phyloP scores from a whole-genome alignment of 2,329 filamentous ascomycete species.

The Fusarium mexicanum region DNA sequence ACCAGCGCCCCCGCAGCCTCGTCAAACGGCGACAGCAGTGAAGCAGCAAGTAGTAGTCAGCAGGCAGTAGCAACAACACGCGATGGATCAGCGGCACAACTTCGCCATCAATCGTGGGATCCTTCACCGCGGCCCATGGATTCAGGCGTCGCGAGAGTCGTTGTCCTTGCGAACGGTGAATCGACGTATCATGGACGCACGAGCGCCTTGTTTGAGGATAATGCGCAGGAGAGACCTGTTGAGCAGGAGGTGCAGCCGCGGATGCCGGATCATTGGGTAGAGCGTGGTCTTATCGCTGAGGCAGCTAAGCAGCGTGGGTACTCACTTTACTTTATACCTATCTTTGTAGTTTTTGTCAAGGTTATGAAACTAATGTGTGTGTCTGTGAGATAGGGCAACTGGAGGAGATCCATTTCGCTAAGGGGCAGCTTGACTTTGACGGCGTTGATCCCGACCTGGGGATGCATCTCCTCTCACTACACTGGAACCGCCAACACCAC shows the following conservation, averaged over 20 bases:
- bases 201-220: slow-evolving; percentile 57
- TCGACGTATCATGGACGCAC: slow-evolving; percentile 61
- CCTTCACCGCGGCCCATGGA: slow-evolving; percentile 4
- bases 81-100: not conserved
- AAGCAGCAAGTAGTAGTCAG: not conserved
- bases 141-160: slow-evolving; percentile 48
- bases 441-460: slow-evolving; percentile 62
- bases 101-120: slow-evolving; percentile 8
- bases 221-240: slow-evolving; percentile 14
- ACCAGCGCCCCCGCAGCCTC: not conserved
- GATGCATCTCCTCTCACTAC: slow-evolving; percentile 59
- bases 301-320: slow-evolving; percentile 36
- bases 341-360: slow-evolving; percentile 23
- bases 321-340: not conserved
- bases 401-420: slow-evolving; percentile 57
- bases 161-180: slow-evolving; percentile 52
- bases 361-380: not conserved
- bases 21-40: not conserved
- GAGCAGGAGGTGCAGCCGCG: slow-evolving; percentile 40
- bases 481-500: slow-evolving; percentile 65
- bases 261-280: slow-evolving; percentile 53
- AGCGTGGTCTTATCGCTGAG: slow-evolving; percentile 50
- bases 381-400: slow-evolving; percentile 51
- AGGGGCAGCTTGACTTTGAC: slow-evolving; percentile 63
- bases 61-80: not conserved